phyloP scores from a whole-genome alignment of 345 rosid genomes.

The Salix koriyanagi region DNA sequence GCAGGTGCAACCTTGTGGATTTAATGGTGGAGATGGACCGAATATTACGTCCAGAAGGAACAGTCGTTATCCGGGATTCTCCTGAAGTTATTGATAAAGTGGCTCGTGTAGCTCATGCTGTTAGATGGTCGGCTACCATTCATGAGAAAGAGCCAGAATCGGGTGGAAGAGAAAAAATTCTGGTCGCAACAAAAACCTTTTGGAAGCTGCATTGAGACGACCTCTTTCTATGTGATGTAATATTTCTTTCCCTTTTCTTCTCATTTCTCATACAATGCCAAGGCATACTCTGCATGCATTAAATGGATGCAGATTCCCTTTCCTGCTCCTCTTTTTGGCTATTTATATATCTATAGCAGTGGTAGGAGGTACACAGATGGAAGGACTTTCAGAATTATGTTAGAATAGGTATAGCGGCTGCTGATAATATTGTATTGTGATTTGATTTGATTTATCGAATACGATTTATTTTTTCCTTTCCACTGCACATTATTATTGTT shows the following conservation, averaged over 20 bases:
- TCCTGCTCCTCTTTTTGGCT: constrained; percentile 14
- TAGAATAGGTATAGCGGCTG: constrained; percentile 12
- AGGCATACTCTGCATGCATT: constrained; percentile 35
- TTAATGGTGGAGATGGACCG: constrained; percentile 92
- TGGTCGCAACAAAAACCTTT: constrained; percentile 63
- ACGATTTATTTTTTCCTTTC: neutral
- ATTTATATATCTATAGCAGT: constrained; percentile 14
- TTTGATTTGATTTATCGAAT: neutral
- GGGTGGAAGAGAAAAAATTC: constrained; percentile 60
- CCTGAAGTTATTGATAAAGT: constrained; percentile 83
- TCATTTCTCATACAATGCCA: constrained; percentile 18
- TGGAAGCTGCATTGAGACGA: constrained; percentile 53
- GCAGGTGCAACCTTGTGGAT: constrained; percentile 88
- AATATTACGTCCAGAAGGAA: constrained; percentile 83
- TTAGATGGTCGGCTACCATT: constrained; percentile 61
- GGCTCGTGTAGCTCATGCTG: constrained; percentile 56
- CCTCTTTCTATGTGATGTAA: constrained; percentile 35
- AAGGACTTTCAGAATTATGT: constrained; percentile 11
- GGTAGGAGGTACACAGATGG: constrained; percentile 20
- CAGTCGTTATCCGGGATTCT: constrained; percentile 66
- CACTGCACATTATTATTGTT: neutral
- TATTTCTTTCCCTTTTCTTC: constrained; percentile 32
- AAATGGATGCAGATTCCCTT: constrained; percentile 29
- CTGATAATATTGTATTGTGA: constrained; percentile 8
- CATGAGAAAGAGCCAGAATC: constrained; percentile 75